Percentiles rank a stretch among this genome's conserved stretches.
phyloP scores from a whole-genome alignment of 1,284 basidiomycete genomes.

The Sparassis latifolia region DNA sequence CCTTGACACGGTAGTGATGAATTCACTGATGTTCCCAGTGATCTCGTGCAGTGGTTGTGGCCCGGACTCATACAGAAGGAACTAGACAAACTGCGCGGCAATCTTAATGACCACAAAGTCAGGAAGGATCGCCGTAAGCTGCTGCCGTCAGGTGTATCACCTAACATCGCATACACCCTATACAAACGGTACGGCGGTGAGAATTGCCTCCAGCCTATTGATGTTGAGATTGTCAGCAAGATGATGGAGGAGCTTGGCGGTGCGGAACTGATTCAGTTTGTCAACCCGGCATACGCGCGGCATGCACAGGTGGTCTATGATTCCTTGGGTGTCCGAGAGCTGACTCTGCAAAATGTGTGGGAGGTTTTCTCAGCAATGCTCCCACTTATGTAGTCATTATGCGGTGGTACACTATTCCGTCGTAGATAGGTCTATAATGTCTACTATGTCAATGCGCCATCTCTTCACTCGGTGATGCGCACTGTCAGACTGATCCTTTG shows the following conservation, averaged over 20 bases:
- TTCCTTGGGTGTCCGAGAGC: background rate
- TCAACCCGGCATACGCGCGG: background rate
- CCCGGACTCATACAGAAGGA: background rate
- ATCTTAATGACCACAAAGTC: background rate
- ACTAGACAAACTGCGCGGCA: background rate
- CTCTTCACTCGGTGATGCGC: too few species aligned
- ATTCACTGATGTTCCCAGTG: background rate
- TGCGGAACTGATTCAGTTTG: background rate
- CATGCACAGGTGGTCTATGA: background rate
- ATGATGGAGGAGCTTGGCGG: background rate
- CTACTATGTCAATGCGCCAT: too few species aligned
- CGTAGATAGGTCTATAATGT: too few species aligned
- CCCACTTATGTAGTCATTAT: background rate
- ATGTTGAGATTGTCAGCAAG: slow-evolving; percentile 1
- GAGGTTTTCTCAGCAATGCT: background rate
- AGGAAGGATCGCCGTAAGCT: background rate
- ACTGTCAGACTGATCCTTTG: too few species aligned
- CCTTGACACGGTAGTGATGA: background rate
- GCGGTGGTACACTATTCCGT: too few species aligned
- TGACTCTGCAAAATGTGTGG: slow-evolving; percentile 1
- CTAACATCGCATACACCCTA: background rate
- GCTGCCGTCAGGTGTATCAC: background rate
- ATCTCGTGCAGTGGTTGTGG: slow-evolving; percentile 1
- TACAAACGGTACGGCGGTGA: background rate
- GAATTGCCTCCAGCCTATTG: background rate